phyloP scores from a whole-genome alignment of 352 stramenopile genomes.

The Pythium aphanidermatum region DNA sequence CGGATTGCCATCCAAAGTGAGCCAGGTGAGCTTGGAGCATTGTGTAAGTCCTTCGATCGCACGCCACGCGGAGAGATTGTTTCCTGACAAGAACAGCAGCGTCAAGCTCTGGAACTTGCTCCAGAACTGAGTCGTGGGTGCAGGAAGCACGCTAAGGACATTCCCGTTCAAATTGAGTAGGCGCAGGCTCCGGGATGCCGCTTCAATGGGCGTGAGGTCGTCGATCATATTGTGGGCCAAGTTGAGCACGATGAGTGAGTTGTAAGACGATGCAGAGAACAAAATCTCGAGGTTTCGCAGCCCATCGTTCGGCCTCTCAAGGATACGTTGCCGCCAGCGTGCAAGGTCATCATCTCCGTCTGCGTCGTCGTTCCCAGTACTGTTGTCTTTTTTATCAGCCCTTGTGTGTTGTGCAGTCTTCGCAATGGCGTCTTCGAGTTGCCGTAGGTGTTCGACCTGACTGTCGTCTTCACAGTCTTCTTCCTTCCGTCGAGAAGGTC shows the following conservation, averaged over 20 bases:
- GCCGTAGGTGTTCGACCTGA: not conserved
- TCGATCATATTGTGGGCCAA: constrained; percentile 53
- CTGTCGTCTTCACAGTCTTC: not conserved
- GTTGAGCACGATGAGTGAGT: constrained; percentile 53
- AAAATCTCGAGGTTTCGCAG: constrained; percentile 11
- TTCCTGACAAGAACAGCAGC: constrained; percentile 57
- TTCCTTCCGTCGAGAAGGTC: not conserved
- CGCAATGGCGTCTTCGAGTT: constrained; percentile 12
- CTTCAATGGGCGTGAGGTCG: constrained; percentile 45
- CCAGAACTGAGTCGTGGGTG: constrained; percentile 35
- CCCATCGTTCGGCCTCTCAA: constrained; percentile 43
- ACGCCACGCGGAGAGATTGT: constrained; percentile 39
- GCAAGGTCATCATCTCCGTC: constrained; percentile 15
- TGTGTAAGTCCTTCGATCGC: constrained; percentile 41
- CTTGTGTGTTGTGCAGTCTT: no score
- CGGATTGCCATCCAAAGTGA: constrained; percentile 53
- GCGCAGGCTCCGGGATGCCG: constrained; percentile 32
- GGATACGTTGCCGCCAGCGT: constrained; percentile 42
- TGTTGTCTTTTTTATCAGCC: no score
- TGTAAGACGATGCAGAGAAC: constrained; percentile 22
- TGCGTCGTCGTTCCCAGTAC: not conserved
- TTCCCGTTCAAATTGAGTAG: constrained; percentile 63
- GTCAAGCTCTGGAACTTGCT: constrained; percentile 33
- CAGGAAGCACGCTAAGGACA: constrained; percentile 35
- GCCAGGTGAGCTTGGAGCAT: constrained; percentile 43